A percentile compares a stretch with the other conserved stretches of the same genome.
phyloP scores from a whole-genome alignment of 495 filamentous ascomycete genomes.

The Neurospora tetrasperma region DNA sequence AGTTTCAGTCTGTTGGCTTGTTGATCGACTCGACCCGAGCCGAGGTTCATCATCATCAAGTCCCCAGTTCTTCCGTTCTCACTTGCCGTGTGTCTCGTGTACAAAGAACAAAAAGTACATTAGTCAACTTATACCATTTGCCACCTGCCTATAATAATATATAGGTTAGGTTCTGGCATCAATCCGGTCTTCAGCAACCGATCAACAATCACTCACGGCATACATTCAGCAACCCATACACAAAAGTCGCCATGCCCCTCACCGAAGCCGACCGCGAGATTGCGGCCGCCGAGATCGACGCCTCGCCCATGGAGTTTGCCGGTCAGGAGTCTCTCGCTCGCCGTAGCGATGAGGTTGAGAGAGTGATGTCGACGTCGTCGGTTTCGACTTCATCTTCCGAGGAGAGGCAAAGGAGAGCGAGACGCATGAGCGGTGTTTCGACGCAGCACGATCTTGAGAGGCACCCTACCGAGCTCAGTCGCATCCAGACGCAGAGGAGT shows the following conservation, averaged over 20 bases:
- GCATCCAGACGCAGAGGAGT: slow-evolving; percentile 63
- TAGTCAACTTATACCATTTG: neutral
- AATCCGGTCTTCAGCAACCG: neutral
- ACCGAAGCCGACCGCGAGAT: slow-evolving; percentile 44
- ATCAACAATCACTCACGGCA: neutral
- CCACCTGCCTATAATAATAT: neutral
- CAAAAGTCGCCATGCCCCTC: slow-evolving; percentile 22
- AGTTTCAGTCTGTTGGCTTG: neutral
- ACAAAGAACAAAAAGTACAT: neutral
- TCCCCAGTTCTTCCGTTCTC: slow-evolving; percentile 1
- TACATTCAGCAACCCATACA: neutral
- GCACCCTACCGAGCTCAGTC: slow-evolving; percentile 61
- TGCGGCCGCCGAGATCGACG: slow-evolving; percentile 37
- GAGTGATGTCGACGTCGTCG: slow-evolving; percentile 37
- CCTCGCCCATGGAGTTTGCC: slow-evolving; percentile 14
- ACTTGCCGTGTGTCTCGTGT: neutral
- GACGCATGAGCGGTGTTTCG: slow-evolving; percentile 46
- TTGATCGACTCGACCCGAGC: slow-evolving; percentile 5
- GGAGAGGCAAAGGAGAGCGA: slow-evolving; percentile 9
- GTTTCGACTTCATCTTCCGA: slow-evolving; percentile 36
- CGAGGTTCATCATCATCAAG: neutral
- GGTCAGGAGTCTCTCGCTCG: slow-evolving; percentile 18
- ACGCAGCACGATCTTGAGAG: slow-evolving; percentile 61
- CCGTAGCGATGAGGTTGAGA: slow-evolving; percentile 38
- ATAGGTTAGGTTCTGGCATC: neutral